Conservation (phyloP, 2,329 filamentous ascomycete species). For the Scedosporium boydii region DNA sequence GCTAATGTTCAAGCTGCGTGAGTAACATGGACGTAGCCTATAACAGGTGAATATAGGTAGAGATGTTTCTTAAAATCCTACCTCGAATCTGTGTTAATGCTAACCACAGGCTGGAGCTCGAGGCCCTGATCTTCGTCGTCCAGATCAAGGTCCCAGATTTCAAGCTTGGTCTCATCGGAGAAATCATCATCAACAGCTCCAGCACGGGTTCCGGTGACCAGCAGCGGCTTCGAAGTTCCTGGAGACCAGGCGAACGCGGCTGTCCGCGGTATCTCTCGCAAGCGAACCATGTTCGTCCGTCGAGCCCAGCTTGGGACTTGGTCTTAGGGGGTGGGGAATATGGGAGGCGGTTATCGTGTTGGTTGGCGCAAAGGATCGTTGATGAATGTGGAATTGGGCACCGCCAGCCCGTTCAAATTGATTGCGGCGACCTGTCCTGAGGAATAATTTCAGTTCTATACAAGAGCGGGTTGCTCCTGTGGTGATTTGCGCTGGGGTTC, state of each 20-base stretch:
- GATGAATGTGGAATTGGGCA: not conserved
- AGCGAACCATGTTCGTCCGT: conserved; percentile 67
- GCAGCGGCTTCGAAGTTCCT: conserved; percentile 63
- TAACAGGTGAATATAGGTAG: not conserved
- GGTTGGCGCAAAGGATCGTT: not conserved
- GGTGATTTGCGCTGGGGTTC: not conserved
- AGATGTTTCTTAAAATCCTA: conserved; percentile 27
- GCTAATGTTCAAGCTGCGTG: conserved; percentile 33
- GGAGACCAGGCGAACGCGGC: conserved; percentile 97
- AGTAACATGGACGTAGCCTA: not conserved
- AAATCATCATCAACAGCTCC: conserved; percentile 96
- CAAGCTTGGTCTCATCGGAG: conserved; percentile 91
- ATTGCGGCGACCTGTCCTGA: conserved; percentile 1
- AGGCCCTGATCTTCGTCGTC: conserved; percentile 65
- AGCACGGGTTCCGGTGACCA: conserved; percentile 89
- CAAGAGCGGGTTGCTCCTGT: conserved; percentile 1
- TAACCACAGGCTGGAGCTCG: conserved; percentile 78
- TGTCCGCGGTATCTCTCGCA: conserved; percentile 93
- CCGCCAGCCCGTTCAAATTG: not conserved
- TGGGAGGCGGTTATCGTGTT: not conserved
- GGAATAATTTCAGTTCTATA: not conserved
- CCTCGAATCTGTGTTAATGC: conserved; percentile 83
- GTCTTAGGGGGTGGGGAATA: not conserved
- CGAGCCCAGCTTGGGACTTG: not conserved
- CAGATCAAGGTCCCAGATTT: conserved; percentile 89